Evolutionary conservation across 2,329 filamentous ascomycete genomes (phyloP).

Genomic region (Botrytis sinoallii): DNA sequence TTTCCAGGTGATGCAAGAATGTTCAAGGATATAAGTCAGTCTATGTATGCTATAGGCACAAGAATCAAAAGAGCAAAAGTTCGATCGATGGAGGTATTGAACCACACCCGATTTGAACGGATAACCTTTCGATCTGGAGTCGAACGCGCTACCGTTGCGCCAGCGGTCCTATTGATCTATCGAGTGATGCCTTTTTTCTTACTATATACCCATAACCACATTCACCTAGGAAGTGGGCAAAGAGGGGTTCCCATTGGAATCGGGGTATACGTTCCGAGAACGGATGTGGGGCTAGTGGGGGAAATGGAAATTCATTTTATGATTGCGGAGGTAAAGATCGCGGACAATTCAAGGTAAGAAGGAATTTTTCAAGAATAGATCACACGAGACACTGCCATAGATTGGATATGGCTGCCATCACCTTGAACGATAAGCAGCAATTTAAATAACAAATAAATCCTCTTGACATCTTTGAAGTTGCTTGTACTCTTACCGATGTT

Average conservation of each 20-base stretch:
- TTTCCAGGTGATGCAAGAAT: background rate
- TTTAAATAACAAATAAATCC: background rate
- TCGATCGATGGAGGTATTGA: constrained; percentile 24
- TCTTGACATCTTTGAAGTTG: background rate
- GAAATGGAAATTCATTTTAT: background rate
- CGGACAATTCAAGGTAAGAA: background rate
- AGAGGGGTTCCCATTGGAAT: background rate
- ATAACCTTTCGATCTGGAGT: constrained; percentile 38
- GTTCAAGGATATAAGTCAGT: background rate
- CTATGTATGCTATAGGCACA: too few species aligned
- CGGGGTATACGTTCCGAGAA: background rate
- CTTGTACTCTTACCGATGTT: background rate
- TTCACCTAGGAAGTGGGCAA: background rate
- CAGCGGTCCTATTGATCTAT: constrained; percentile 19
- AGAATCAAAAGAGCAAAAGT: background rate
- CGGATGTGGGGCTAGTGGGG: constrained; percentile 7
- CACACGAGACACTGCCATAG: background rate
- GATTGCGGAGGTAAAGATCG: background rate
- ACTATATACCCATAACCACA: background rate
- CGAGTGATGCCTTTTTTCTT: rapidly evolving
- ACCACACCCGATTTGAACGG: constrained; percentile 37
- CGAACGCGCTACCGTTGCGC: constrained; percentile 33
- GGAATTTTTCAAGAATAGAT: background rate
- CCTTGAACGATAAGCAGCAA: background rate
- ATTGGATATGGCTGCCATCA: background rate